These are phyloP conservation scores for Achaetomium macrosporum DNA, from an alignment of 2,329 filamentous ascomycete species.

Conservation along the genomic window DNA sequence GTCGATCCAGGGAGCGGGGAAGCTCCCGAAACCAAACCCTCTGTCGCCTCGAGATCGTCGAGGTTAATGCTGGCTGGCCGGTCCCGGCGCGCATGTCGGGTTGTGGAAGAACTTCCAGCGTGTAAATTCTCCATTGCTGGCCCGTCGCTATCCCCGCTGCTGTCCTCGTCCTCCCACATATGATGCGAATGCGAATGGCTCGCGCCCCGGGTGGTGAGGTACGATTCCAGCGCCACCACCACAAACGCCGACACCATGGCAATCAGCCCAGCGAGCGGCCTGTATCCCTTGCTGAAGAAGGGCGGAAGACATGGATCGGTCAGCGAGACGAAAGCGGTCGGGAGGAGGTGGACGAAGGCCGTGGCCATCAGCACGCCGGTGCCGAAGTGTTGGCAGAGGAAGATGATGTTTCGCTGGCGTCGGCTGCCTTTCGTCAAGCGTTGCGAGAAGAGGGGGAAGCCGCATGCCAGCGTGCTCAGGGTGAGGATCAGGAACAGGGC, in stretches of 20 bases:
- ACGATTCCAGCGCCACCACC: slow-evolving; percentile 83
- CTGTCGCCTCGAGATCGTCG: slow-evolving; percentile 44
- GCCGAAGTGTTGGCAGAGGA: slow-evolving; percentile 68
- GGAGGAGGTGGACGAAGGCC: slow-evolving; percentile 72
- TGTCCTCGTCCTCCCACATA: slow-evolving; percentile 41
- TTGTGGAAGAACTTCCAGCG: slow-evolving; percentile 31
- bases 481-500: slow-evolving; percentile 61
- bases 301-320: slow-evolving; percentile 67
- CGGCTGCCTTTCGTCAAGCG: slow-evolving; percentile 48
- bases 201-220: slow-evolving; percentile 67
- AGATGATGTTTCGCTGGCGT: slow-evolving; percentile 55
- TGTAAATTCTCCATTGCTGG: slow-evolving; percentile 4
- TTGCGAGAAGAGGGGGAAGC: slow-evolving; percentile 59
- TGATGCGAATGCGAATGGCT: slow-evolving; percentile 55
- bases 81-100: slow-evolving; percentile 33
- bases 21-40: slow-evolving; percentile 52
- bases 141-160: slow-evolving; percentile 23
- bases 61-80: slow-evolving; percentile 46
- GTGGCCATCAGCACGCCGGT: slow-evolving; percentile 83
- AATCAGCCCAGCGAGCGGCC: slow-evolving; percentile 72
- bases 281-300: slow-evolving; percentile 75
- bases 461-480: slow-evolving; percentile 58
- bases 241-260: slow-evolving; percentile 77
- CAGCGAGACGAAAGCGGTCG: slow-evolving; percentile 60
- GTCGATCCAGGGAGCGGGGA: slow-evolving; percentile 54